Evolutionary conservation across 1,284 basidiomycete genomes (phyloP).

Genomic region (Phylloporus gajari): DNA sequence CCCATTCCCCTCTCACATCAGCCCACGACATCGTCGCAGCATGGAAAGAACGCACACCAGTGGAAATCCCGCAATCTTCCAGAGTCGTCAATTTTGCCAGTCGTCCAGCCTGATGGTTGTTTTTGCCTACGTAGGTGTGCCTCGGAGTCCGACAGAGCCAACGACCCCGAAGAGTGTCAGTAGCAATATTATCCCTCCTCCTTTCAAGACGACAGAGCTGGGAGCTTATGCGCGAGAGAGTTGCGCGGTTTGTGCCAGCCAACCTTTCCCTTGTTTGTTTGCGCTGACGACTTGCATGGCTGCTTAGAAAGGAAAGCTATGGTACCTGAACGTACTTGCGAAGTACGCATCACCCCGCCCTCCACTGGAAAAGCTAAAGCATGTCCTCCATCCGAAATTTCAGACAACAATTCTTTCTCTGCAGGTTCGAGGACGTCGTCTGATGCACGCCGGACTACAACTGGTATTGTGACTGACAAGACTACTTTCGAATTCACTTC

Average conservation of each 20-base stretch:
- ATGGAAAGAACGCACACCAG: slow-evolving; percentile 78
- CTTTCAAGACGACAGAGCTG: slow-evolving; percentile 59
- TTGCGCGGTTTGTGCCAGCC: slow-evolving; percentile 56
- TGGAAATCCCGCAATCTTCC: slow-evolving; percentile 32
- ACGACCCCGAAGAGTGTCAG: slow-evolving; percentile 43
- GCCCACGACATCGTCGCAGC: slow-evolving; percentile 83
- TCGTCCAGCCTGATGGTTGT: slow-evolving; percentile 54
- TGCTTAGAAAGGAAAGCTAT: slow-evolving; percentile 84
- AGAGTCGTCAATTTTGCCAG: slow-evolving; percentile 37
- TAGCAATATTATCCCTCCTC: slow-evolving; percentile 52
- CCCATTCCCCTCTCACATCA: slow-evolving; percentile 73
- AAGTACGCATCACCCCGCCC: slow-evolving; percentile 70
- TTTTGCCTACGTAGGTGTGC: slow-evolving; percentile 72
- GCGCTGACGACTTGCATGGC: slow-evolving; percentile 57
- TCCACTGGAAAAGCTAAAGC: slow-evolving; percentile 59
- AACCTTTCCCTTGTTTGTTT: slow-evolving; percentile 40
- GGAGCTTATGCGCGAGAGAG: slow-evolving; percentile 54
- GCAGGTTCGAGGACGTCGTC: slow-evolving; percentile 53
- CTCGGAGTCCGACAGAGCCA: slow-evolving; percentile 53
- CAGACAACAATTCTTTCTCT: slow-evolving; percentile 71
- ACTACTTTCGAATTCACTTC: slow-evolving; percentile 52
- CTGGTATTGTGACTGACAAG: slow-evolving; percentile 47
- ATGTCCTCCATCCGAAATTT: slow-evolving; percentile 52
- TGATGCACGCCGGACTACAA: slow-evolving; percentile 43
- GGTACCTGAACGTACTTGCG: slow-evolving; percentile 86